Evolutionary conservation across 495 filamentous ascomycete species (phyloP), one percentile per base, ranked within the genome.

Genomic region (Penicillium nucicola): DNA sequence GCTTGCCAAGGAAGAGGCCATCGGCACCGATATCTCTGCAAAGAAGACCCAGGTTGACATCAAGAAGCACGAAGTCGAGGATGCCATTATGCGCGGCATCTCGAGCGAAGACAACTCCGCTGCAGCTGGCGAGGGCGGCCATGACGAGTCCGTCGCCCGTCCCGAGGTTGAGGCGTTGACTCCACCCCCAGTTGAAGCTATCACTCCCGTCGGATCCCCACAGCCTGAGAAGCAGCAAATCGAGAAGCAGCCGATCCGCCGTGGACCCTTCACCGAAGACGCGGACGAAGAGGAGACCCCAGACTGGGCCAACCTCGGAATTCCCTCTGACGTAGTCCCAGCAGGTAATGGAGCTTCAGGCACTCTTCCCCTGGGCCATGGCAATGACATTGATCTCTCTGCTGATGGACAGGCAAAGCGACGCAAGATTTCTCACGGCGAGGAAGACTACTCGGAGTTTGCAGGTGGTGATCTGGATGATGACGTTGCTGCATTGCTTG

Each of bases 151-250:
- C 44, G 70, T 78, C 2, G 72, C 80, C 47, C 83, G 87, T 14
- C 92, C 92, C 2, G 80, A 89, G 59, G 76, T 92, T 41, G 92
- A 97, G 69, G 88, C 85, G 1, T 69, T 96, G 39, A 96, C 90
- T 1, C 90, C 90, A 31, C 90, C 89, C 1, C 79, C 80, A 4
- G 76, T 77, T 3, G 78, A 80, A 36, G 64, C 71, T 12, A 52
- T 77, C 9, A 79, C 76, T 0, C 74, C 77, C 11, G 61, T 71
- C 3, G 68, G 64, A 2, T 76, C 76, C 12, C 77, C 79, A 1
- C 66, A 71, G 40, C 63, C 49, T 6, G 59, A 64, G 28, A 53
- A 56, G 14, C 57, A 62, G 38, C 52, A 60, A 28, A 62, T 48
- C 4, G 59, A 64, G 28, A 53, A 56, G 14, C 57, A 62, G 38